A percentile compares a stretch with the other conserved stretches of the same genome.
Evolutionary conservation across 345 rosid genomes (phyloP).

Genomic region (Eucalyptus regnans): DNA sequence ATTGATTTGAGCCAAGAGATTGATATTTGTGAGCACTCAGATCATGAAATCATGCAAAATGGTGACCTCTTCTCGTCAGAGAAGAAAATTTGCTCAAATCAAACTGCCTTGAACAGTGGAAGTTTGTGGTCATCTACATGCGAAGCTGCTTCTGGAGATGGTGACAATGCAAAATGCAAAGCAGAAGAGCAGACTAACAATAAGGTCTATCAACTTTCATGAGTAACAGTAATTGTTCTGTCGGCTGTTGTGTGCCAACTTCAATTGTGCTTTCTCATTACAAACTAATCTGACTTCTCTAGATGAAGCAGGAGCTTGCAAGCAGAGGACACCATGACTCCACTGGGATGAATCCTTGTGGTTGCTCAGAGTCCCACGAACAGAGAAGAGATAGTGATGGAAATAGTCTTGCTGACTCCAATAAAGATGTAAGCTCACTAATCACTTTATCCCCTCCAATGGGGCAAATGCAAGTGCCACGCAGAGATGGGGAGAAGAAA

Average conservation of each 20-base stretch:
- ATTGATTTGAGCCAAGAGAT: slow-evolving; percentile 77
- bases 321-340: slow-evolving; percentile 4
- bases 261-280: slow-evolving; percentile 11
- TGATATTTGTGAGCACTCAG: slow-evolving; percentile 34
- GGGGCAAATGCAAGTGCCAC: not conserved
- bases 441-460: not conserved
- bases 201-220: slow-evolving; percentile 17
- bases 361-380: slow-evolving; percentile 4
- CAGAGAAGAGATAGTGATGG: slow-evolving; percentile 7
- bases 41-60: slow-evolving; percentile 23
- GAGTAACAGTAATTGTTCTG: not conserved
- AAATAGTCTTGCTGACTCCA: slow-evolving; percentile 15
- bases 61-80: slow-evolving; percentile 29
- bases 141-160: slow-evolving; percentile 7
- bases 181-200: slow-evolving; percentile 1
- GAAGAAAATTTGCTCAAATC: slow-evolving; percentile 25
- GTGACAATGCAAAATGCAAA: slow-evolving; percentile 4
- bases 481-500: not conserved
- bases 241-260: not conserved
- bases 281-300: slow-evolving; percentile 32
- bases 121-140: slow-evolving; percentile 13
- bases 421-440: slow-evolving; percentile 45
- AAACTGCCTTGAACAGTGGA: slow-evolving; percentile 26
- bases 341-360: not conserved
- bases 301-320: slow-evolving; percentile 49